Evolutionary conservation across 768 basidiomycete genomes (phyloP), one percentile per base, ranked within the genome.

Genomic region (Phlebiopsis gigantea): DNA sequence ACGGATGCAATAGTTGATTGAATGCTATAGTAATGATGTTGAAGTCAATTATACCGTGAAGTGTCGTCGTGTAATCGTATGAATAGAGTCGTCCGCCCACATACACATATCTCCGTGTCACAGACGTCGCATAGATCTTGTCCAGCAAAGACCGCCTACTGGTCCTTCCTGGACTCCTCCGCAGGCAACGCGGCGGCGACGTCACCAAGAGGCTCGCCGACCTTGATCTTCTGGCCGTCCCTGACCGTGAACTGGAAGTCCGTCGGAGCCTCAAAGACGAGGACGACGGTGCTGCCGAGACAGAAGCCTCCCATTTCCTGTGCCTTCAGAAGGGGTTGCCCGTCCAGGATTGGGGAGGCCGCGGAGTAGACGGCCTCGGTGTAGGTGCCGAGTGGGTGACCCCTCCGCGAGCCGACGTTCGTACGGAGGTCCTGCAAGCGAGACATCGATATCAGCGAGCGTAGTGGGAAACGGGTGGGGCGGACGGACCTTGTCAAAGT

Each of bases 291-390:
- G 71, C 90, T 93, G 4, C 95, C 95, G 3, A 98, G 77, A 65
- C 86, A 88, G 74, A 99, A 99, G 1, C 95, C 97, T 29, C 97
- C 97, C 90, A 98, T 93, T 75, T 99, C 95, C 69, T 97, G 90
- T 0, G 91, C 95, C 1, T 89, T 79, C 0, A 75, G 77, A 45
- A 98, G 77, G 1, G 96, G 95, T 66, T 97, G 93, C 0, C 97
- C 97, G 17, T 84, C 79, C 31, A 98, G 78, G 25, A 98, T 71
- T 0, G 85, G 74, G 1, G 90, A 93, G 0, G 95, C 96, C 5
- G 80, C 81, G 2, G 85, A 82, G 71, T 99, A 99, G 14, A 91
- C 86, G 0, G 95, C 97, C 73, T 98, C 97, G 5, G 84, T 82
- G 72, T 91, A 97, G 1, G 93, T 90, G 26, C 94, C 95, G 0